These are phyloP conservation scores for Dactylis glomerata DNA, from an alignment of 176 grass and related monocot genomes.

Conservation along the genomic window DNA sequence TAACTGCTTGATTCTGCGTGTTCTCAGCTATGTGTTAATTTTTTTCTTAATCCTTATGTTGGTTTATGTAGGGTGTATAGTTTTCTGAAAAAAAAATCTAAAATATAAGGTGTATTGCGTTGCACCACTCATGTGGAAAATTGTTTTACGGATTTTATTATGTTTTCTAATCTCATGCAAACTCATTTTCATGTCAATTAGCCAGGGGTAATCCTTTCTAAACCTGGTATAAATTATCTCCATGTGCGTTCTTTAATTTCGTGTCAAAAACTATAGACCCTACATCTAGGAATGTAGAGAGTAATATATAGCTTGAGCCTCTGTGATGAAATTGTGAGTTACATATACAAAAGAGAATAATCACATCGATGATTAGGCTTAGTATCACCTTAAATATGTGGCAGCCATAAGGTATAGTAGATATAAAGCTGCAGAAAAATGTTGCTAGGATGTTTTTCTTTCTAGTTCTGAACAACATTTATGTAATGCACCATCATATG, in stretches of 20 bases:
- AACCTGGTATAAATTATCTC: too few relatives aligned
- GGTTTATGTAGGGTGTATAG: too few relatives aligned
- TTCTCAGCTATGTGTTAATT: not conserved
- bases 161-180: too few relatives aligned
- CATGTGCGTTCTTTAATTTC: too few relatives aligned
- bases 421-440: not conserved
- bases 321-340: not conserved
- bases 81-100: too few relatives aligned
- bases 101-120: too few relatives aligned
- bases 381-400: not conserved
- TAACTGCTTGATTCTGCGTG: not conserved
- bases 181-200: too few relatives aligned
- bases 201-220: too few relatives aligned
- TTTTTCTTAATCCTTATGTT: not conserved
- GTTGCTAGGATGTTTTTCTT: not conserved
- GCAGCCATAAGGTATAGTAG: not conserved
- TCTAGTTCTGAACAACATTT: not conserved
- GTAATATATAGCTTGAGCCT: not conserved
- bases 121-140: too few relatives aligned
- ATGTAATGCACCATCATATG: slow-evolving; percentile 20
- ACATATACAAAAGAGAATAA: not conserved
- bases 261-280: too few relatives aligned
- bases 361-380: not conserved
- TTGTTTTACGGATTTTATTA: too few relatives aligned
- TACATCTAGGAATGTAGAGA: too few relatives aligned